Evolutionary conservation across 768 basidiomycete genomes (phyloP), one percentile per base, ranked within the genome.

Genomic region (Kwoniella pini): DNA sequence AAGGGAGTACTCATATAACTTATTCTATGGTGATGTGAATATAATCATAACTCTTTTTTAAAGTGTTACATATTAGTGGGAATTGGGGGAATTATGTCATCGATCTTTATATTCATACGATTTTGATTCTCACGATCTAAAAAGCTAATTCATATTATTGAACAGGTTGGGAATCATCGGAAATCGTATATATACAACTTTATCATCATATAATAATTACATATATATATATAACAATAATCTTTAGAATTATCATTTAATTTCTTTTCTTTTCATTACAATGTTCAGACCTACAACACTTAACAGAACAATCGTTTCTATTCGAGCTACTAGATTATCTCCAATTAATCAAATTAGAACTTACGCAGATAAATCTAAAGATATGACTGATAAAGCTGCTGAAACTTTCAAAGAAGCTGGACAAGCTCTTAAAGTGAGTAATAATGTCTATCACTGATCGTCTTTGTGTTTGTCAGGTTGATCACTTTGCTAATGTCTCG

Each of bases 381-480:
- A 39, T 38, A 65, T 48, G 51, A 43, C 27, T 40, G 62, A 63
- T 36, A 31, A 59, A 24, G 63, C 64, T 48, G 70, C 67, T 17
- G 70, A 69, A 30, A 27, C 45, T 4, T 24, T 72, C 50, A 69
- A 72, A 53, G 48, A 64, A 46, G 70, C 60, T 33, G 70, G 68
- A 31, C 54, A 72, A 48, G 70, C 70, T 48, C 64, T 72, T 60
- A 67, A 72, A 65, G 70, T 65, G 54, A 44, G 70, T 65, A n/a
- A n/a, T n/a, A n/a, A n/a, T n/a, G n/a, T n/a, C n/a, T n/a, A n/a
- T n/a, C n/a, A n/a, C n/a, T n/a, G n/a, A n/a, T n/a, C 3, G 57
- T 26, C n/a, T 36, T 26, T 12, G 21, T 22, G 15, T 50, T 4
- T 33, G 10, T 21, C 13, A 27, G 26, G 11, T 39, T 17, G 13